Evolutionary conservation across 768 basidiomycete species (phyloP), one percentile per base, ranked within the genome.

Genomic region (Nevesoporus exiguus): DNA sequence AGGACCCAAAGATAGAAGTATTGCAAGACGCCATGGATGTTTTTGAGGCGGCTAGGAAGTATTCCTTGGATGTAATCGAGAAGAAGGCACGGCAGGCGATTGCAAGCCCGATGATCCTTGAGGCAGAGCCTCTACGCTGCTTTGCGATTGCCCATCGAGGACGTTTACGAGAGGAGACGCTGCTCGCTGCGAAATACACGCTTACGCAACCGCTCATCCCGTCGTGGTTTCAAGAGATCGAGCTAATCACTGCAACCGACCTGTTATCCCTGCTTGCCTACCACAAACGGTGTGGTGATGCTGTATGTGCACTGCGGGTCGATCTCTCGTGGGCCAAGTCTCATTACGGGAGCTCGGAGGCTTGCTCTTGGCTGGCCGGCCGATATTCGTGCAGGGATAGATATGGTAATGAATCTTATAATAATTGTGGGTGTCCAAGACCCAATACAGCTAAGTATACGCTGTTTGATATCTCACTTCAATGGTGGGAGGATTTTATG

Each of bases 221-320:
- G 0, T 47, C 50, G 2, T 61, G 63, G 51, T 61, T 62, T 10
- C 42, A 65, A 43, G 71, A 69, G 37, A 57, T 74, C 1, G 60
- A 60, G 0, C 22, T 66, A 36, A 60, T 74, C 36, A 61, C 56
- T 8, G 66, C 65, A 5, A 39, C 55, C 5, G 63, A 62, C 13
- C 51, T 72, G 5, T 62, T 69, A 21, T 41, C 56, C 1, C 42
- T 72, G 8, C 51, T 65, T n/a, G 57, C 48, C 17, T 65, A 68
- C 31, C 65, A 65, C 25, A 13, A 25, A 15, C 21, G 24, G 11
- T 68, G 66, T 11, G 44, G 58, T 2, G 48, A 57, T 2, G 61
- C 59, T 10, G 60, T 55, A 5, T 48, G 50, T 34, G 47, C 29
- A 0, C 49, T 61, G 21, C 45, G 40, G 22, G 10, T 14, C 0